A percentile compares a stretch with the other conserved stretches of the same genome.
These are phyloP conservation scores for Parachaetomium inaequale DNA, from an alignment of 495 filamentous ascomycete genomes.

Conservation along the genomic window DNA sequence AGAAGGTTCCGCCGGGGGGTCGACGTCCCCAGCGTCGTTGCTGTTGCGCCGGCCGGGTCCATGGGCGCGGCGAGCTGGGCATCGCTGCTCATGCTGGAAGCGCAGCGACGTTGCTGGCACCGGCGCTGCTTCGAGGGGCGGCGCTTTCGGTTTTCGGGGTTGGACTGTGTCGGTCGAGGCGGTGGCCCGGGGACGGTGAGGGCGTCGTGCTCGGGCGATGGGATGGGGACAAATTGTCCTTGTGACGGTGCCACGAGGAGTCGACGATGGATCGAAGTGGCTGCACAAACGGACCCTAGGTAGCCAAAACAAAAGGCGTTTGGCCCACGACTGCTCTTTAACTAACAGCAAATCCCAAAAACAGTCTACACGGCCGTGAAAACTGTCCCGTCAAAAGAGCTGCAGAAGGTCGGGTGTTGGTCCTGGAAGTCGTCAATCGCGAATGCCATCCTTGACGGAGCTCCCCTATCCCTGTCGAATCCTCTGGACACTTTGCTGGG, in stretches of 20 bases:
- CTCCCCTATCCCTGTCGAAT: conserved; percentile 7
- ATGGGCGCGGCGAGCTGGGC: conserved; percentile 35
- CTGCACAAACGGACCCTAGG: not conserved
- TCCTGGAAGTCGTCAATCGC: not conserved
- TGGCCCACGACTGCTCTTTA: not conserved
- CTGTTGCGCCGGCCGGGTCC: conserved; percentile 33
- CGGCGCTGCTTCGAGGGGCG: not conserved
- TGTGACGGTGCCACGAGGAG: conserved; percentile 12
- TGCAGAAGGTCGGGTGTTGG: not conserved
- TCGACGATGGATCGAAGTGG: not conserved
- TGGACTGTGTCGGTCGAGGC: not conserved
- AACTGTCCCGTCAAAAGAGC: not conserved
- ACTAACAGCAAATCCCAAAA: not conserved
- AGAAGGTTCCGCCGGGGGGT: conserved; percentile 21
- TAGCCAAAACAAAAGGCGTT: not conserved
- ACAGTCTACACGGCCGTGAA: not conserved
- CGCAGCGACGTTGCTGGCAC: not conserved
- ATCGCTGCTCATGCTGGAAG: conserved; percentile 45
- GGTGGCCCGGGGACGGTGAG: not conserved
- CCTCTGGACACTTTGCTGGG: conserved; percentile 4
- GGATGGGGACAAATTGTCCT: conserved; percentile 16
- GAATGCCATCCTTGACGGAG: conserved; percentile 5
- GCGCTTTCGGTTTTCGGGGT: not conserved
- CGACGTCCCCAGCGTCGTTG: conserved; percentile 22
- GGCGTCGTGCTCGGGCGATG: not conserved